These are phyloP conservation scores for Chaetoceros tenuissimus DNA, from an alignment of 108 stramenopile genomes.

Conservation along the genomic window DNA sequence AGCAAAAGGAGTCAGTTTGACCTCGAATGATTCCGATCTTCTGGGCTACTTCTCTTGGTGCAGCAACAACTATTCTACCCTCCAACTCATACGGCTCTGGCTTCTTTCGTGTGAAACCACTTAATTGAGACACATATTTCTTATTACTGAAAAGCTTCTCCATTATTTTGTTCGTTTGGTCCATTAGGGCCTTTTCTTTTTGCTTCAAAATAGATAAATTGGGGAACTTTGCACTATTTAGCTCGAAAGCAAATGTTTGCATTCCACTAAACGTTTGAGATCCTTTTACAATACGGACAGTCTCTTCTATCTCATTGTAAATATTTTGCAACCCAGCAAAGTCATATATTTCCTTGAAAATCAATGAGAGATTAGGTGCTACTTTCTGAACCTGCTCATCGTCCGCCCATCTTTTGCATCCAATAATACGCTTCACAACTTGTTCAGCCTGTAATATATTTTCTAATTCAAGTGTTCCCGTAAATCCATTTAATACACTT, in stretches of 20 bases:
- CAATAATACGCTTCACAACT: slow-evolving; percentile 37
- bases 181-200: slow-evolving; percentile 25
- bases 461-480: slow-evolving; percentile 36
- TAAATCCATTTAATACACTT: neutral
- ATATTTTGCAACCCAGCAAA: slow-evolving; percentile 12
- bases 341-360: slow-evolving; percentile 20
- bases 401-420: slow-evolving; percentile 45
- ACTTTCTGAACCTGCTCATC: slow-evolving; percentile 8
- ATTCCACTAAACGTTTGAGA: slow-evolving; percentile 17
- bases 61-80: slow-evolving; percentile 1
- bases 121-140: neutral
- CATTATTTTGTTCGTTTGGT: slow-evolving; percentile 7
- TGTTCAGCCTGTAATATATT: slow-evolving; percentile 66
- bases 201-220: slow-evolving; percentile 30
- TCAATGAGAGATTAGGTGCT: slow-evolving; percentile 28
- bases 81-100: slow-evolving; percentile 7
- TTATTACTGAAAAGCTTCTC: neutral
- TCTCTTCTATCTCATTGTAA: slow-evolving; percentile 20
- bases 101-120: slow-evolving; percentile 1
- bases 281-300: slow-evolving; percentile 38
- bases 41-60: neutral
- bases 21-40: slow-evolving; percentile 10
- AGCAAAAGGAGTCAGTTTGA: slow-evolving; percentile 1
- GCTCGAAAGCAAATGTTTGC: slow-evolving; percentile 38
- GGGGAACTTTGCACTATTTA: slow-evolving; percentile 42